Evolutionary conservation across 169 alveolate species (phyloP), one percentile per base, ranked within the genome.

Genomic region (Eimeria acervulina): DNA sequence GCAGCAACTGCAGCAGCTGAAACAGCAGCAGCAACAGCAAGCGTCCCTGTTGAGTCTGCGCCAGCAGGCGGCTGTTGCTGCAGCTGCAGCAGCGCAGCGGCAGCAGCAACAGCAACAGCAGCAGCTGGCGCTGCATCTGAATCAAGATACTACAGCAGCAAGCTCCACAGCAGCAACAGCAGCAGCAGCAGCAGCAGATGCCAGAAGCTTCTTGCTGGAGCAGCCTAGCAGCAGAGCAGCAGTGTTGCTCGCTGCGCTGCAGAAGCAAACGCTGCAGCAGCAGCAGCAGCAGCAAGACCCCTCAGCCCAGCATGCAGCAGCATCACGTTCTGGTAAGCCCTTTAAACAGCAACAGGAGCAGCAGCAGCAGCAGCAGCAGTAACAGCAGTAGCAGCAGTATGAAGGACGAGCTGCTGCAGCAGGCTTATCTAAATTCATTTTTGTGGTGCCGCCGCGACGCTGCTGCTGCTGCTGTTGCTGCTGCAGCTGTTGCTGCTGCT

Each of bases 241-340:
- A 28, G 85, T 40, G 28, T 42, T 74, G 38, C 85, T 74, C n/a
- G 85, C 85, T 33, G 85, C 85, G 7, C 47, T 74, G 47, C 85
- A 74, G 85, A 74, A 74, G 85, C 85, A 74, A 33, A 74, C 85
- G 85, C 47, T 28, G 85, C 85, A 28, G 85, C 85, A 74, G 85
- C 85, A 74, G 85, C 55, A 47, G 55, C 55, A 47, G 55, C 55
- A 47, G 55, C 55, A 47, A 12, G 55, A 47, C 55, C 55, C 12
- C 55, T 47, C 55, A 5, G 51, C 28, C 51, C 85, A 12, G 17
- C 85, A 74, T 6, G 85, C 85, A 74, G 85, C 76, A 66, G 76
- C 76, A 66, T 74, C 85, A 17, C 38, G 85, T 6, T 74, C 85
- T 17, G 85, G 85, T 74, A 33, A 6, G 85, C 44, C 21, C 17